These are phyloP conservation scores for Cryptococcus neoformans DNA, from an alignment of 1,284 basidiomycete species.

Conservation along the genomic window DNA sequence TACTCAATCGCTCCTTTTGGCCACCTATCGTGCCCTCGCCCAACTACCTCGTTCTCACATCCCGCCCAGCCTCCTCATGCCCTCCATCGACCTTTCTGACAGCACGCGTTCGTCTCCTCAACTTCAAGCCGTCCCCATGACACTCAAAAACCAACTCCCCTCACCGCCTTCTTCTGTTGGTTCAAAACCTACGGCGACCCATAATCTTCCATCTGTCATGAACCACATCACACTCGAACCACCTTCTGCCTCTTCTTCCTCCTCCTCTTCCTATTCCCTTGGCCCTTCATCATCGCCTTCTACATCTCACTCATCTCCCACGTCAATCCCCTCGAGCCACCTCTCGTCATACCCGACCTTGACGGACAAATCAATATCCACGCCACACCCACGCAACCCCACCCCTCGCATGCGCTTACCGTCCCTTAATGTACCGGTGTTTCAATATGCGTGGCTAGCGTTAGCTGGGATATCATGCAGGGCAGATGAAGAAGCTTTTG, in stretches of 20 bases:
- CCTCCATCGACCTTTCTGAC: conserved; percentile 5
- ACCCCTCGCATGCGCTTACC: conserved; percentile 9
- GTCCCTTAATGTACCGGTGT: conserved; percentile 22
- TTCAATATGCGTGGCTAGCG: conserved; percentile 40
- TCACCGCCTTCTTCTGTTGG: neutral
- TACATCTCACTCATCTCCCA: neutral
- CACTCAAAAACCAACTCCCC: conserved; percentile 7
- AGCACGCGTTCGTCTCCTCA: neutral
- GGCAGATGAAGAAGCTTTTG: conserved; percentile 26
- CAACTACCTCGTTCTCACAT: conserved; percentile 28
- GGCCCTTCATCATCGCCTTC: conserved; percentile 1
- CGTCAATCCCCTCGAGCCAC: neutral
- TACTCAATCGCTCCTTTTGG: conserved; percentile 34
- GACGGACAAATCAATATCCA: neutral
- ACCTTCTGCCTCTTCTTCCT: conserved; percentile 4
- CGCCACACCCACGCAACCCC: conserved; percentile 9
- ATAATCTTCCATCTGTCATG: conserved; percentile 3
- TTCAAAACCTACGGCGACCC: neutral
- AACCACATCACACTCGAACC: neutral
- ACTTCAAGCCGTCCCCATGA: neutral
- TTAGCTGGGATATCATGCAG: conserved; percentile 33
- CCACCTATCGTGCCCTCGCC: conserved; percentile 39
- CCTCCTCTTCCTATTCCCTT: neutral
- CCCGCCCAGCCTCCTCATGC: conserved; percentile 20
- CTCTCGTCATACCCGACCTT: neutral